Evolutionary conservation across 129 eudicot species (phyloP).

Genomic region (Apium graveolens): DNA sequence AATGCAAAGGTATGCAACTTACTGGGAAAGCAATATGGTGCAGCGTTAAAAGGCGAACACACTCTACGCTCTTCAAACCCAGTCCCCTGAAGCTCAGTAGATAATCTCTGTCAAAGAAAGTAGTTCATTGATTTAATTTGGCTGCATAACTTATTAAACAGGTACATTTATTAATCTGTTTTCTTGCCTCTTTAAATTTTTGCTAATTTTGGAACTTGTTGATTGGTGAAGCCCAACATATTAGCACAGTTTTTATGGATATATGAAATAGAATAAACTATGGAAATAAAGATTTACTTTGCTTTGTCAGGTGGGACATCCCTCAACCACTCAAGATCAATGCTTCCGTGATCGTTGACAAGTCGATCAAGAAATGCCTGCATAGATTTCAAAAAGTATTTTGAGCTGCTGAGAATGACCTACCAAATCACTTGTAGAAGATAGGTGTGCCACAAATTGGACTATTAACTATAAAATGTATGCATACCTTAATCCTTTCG

Average conservation of each 20-base stretch:
- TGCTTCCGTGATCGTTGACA: constrained; percentile 79
- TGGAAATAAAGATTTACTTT: constrained; percentile 44
- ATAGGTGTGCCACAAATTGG: constrained; percentile 1
- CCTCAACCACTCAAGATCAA: constrained; percentile 93
- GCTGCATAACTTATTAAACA: background rate
- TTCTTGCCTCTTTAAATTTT: too few relatives aligned
- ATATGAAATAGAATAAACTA: background rate
- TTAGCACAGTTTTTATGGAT: background rate
- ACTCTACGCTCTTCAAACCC: constrained; percentile 88
- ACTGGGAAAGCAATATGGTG: constrained; percentile 96
- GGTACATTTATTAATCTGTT: background rate
- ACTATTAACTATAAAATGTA: background rate
- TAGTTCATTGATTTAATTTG: background rate
- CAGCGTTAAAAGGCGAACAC: constrained; percentile 80
- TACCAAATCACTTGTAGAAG: background rate
- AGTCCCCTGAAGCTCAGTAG: constrained; percentile 76
- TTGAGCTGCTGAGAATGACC: constrained; percentile 9
- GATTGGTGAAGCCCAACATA: background rate
- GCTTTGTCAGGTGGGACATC: constrained; percentile 98
- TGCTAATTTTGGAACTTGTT: background rate
- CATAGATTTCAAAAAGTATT: constrained; percentile 2
- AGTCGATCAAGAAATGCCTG: constrained; percentile 83
- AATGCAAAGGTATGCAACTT: constrained; percentile 24
- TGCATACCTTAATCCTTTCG: constrained; percentile 69
- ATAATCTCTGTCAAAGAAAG: constrained; percentile 56